Conservation (phyloP, 2,329 filamentous ascomycete genomes). For the Cadophora sp. region DNA sequence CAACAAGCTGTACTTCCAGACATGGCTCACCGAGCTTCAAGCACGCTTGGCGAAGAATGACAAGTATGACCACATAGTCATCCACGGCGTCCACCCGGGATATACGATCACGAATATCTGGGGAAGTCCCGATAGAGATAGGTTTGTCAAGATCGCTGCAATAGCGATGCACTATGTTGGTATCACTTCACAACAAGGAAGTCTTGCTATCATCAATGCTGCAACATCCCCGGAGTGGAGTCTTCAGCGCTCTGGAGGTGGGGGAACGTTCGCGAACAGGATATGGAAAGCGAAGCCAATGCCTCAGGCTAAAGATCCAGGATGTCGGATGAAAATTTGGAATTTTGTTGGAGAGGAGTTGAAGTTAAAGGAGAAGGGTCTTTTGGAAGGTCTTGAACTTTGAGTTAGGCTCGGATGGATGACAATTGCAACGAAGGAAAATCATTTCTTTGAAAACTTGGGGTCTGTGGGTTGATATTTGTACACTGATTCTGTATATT, state of each 20-base stretch:
- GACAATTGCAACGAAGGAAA: neutral
- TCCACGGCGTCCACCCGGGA: conserved; percentile 46
- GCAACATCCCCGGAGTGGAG: conserved; percentile 35
- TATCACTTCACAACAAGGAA: conserved; percentile 40
- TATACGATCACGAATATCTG: conserved; percentile 45
- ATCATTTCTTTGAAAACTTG: too few species aligned
- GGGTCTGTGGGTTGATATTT: too few species aligned
- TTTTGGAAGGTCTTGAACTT: conserved; percentile 18
- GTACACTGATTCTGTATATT: too few species aligned
- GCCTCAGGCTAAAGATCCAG: conserved; percentile 40
- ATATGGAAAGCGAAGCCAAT: conserved; percentile 40
- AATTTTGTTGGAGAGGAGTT: conserved; percentile 26
- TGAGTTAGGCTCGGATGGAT: neutral
- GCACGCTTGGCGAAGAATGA: conserved; percentile 33
- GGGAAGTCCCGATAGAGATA: conserved; percentile 19
- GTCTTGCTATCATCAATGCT: conserved; percentile 37
- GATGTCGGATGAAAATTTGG: conserved; percentile 39
- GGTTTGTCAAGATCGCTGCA: neutral
- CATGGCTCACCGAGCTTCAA: conserved; percentile 46
- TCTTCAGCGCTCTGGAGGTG: conserved; percentile 24
- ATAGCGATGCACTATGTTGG: conserved; percentile 26
- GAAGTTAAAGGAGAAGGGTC: conserved; percentile 23
- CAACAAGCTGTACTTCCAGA: conserved; percentile 47
- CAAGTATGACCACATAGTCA: conserved; percentile 41
- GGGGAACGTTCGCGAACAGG: conserved; percentile 40